A percentile compares a stretch with the other conserved stretches of the same genome.
phyloP scores from a whole-genome alignment of 2,329 filamentous ascomycete species.

The Penicillium thymicola region DNA sequence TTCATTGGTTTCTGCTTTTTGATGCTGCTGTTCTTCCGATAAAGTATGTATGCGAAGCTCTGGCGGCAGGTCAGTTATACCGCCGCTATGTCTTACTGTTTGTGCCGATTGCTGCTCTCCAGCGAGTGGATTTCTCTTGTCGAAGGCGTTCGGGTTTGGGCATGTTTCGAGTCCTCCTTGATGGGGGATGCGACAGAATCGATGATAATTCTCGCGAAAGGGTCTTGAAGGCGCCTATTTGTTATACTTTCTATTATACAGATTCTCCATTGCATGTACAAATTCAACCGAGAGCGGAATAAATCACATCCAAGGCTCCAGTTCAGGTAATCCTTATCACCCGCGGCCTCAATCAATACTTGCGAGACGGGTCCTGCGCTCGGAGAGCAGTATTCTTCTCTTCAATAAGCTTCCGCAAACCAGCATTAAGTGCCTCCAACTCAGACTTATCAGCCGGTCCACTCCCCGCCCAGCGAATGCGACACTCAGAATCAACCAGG shows the following conservation, averaged over 20 bases:
- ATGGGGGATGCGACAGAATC: conserved; percentile 9
- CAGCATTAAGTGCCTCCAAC: conserved; percentile 43
- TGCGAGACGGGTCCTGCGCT: conserved; percentile 18
- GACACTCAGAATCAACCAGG: conserved; percentile 79
- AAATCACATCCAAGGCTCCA: conserved; percentile 6
- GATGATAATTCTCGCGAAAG: conserved; percentile 16
- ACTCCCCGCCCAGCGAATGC: conserved; percentile 91
- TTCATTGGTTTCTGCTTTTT: conserved; percentile 94
- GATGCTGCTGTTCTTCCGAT: conserved; percentile 76
- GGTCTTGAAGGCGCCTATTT: conserved; percentile 14
- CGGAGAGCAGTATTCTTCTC: conserved; percentile 33
- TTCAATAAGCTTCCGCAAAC: conserved; percentile 42
- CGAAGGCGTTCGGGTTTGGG: conserved; percentile 21
- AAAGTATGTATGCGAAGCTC: conserved; percentile 24
- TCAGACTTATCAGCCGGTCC: conserved; percentile 42
- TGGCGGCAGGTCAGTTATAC: conserved; percentile 1
- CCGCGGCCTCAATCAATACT: conserved; percentile 16
- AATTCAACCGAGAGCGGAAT: conserved; percentile 20
- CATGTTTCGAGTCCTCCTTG: conserved; percentile 12
- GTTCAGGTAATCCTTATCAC: neutral
- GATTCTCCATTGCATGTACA: conserved; percentile 28
- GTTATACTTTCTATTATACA: conserved; percentile 24
- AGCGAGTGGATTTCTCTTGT: conserved; percentile 16
- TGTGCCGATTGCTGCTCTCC: conserved; percentile 11
- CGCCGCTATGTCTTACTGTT: conserved; percentile 10